phyloP scores from a whole-genome alignment of 2,329 filamentous ascomycete species.

The Trichoderma sp. region DNA sequence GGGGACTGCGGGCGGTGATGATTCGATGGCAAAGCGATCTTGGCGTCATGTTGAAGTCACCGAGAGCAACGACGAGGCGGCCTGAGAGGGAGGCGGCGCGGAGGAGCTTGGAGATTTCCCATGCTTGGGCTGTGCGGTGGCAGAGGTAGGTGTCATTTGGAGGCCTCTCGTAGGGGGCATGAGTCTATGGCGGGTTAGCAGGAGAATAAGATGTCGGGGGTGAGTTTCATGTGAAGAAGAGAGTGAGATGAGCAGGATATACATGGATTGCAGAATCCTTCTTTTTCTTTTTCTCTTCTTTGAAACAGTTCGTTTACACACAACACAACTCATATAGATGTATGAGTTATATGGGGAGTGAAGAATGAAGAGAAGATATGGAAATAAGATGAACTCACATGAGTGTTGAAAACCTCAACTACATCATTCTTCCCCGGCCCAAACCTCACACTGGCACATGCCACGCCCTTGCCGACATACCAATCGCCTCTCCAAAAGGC shows the following conservation, averaged over 20 bases:
- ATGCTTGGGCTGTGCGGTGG: conserved; percentile 88
- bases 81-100: conserved; percentile 76
- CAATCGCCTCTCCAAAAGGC: conserved; percentile 95
- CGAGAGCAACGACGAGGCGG: conserved; percentile 79
- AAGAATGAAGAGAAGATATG: not conserved
- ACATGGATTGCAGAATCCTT: not conserved
- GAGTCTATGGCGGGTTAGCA: conserved; percentile 45
- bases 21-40: conserved; percentile 79
- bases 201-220: not conserved
- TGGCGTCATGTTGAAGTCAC: conserved; percentile 97
- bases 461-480: conserved; percentile 94
- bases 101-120: conserved; percentile 90
- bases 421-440: conserved; percentile 64
- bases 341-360: not conserved
- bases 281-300: not conserved
- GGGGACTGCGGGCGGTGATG: conserved; percentile 73
- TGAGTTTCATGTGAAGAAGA: not conserved
- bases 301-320: not conserved
- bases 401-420: conserved; percentile 89
- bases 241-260: not conserved
- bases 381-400: conserved; percentile 49
- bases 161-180: conserved; percentile 82
- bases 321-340: not conserved
- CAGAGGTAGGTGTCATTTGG: conserved; percentile 82
- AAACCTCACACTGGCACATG: conserved; percentile 74